These are phyloP conservation scores for Gonapodya sp. DNA, from an alignment of 192 early-diverging fungal species.

Conservation along the genomic window DNA sequence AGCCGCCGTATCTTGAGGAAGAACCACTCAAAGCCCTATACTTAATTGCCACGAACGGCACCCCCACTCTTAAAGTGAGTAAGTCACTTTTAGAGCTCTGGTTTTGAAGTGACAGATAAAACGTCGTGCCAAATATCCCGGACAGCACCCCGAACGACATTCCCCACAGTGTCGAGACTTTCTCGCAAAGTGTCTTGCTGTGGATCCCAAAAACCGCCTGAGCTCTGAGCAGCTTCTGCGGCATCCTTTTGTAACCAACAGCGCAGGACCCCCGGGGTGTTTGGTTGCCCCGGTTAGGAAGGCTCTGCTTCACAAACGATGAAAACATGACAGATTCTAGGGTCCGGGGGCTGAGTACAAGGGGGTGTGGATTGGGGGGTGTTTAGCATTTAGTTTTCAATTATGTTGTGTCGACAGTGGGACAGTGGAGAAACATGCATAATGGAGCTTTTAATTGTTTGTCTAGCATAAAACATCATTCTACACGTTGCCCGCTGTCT, in stretches of 20 bases:
- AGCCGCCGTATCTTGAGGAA: slow-evolving; percentile 92
- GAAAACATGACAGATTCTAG: background rate
- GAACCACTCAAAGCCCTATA: slow-evolving; percentile 92
- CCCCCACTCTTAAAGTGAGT: slow-evolving; percentile 47
- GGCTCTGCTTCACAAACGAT: background rate
- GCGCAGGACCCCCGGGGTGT: background rate
- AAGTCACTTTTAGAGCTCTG: background rate
- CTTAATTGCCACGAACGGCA: slow-evolving; percentile 92
- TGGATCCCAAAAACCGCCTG: slow-evolving; percentile 75
- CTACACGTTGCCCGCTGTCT: background rate
- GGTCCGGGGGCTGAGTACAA: background rate
- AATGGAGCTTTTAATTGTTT: too few relatives aligned
- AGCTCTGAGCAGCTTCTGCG: slow-evolving; percentile 61
- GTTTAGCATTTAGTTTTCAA: too few relatives aligned
- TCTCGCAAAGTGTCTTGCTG: slow-evolving; percentile 75
- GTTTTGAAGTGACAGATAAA: too few relatives aligned
- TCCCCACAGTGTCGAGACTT: slow-evolving; percentile 74
- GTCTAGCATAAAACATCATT: too few relatives aligned
- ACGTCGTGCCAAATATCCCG: background rate
- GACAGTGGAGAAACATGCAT: too few relatives aligned
- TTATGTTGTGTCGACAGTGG: too few relatives aligned
- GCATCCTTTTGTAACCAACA: background rate
- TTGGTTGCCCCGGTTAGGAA: background rate
- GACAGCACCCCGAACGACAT: slow-evolving; percentile 76
- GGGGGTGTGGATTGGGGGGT: background rate